Evolutionary conservation across 2,329 filamentous ascomycete genomes (phyloP).

Genomic region (Xylariales sp.): DNA sequence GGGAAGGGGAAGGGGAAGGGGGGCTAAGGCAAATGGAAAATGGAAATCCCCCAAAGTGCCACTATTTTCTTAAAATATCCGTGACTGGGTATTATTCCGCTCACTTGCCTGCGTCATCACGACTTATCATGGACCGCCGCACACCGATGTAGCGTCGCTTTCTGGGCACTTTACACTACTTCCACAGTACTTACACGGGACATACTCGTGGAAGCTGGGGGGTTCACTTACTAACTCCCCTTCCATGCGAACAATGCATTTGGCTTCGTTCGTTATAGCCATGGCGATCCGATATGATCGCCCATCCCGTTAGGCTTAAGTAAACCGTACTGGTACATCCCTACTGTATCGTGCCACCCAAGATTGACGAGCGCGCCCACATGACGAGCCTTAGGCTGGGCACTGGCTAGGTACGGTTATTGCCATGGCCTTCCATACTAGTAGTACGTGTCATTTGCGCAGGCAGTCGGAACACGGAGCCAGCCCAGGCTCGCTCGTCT

Average conservation of each 20-base stretch:
- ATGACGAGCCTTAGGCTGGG: constrained; percentile 13
- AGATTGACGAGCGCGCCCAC: constrained; percentile 16
- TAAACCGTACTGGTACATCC: constrained; percentile 25
- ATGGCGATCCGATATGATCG: constrained; percentile 25
- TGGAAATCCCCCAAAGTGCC: constrained; percentile 25
- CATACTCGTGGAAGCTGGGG: too few species aligned
- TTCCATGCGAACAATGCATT: constrained; percentile 34
- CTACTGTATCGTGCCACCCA: constrained; percentile 5
- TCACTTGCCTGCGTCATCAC: constrained; percentile 26
- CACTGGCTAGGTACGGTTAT: constrained; percentile 1
- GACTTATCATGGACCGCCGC: constrained; percentile 33
- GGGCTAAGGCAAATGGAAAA: too few species aligned
- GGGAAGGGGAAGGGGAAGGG: too few species aligned
- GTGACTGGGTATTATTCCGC: constrained; percentile 32
- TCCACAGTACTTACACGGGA: too few species aligned
- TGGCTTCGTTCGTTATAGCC: constrained; percentile 12
- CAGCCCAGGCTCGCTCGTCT: constrained; percentile 2
- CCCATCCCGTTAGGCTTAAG: constrained; percentile 2
- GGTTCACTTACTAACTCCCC: neutral
- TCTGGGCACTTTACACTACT: neutral
- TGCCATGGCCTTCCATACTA: neutral
- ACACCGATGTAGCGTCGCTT: constrained; percentile 27
- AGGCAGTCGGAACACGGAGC: constrained; percentile 10
- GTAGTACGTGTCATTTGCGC: constrained; percentile 8
- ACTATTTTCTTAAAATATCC: constrained; percentile 36